phyloP scores from a whole-genome alignment of 768 basidiomycete genomes.

The Lactarius sp. region DNA sequence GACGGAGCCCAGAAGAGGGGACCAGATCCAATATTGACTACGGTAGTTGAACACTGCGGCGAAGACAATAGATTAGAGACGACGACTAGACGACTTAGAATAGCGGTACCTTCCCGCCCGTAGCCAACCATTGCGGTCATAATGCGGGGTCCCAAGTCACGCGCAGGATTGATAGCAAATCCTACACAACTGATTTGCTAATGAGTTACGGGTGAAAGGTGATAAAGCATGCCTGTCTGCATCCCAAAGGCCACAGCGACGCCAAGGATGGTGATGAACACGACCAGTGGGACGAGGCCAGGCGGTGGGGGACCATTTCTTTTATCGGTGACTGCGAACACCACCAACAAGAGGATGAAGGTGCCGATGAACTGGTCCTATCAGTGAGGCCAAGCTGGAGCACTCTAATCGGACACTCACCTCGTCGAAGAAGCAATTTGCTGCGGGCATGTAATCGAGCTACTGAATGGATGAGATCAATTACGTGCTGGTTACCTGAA shows the following conservation, averaged over 20 bases:
- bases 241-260: constrained; percentile 55
- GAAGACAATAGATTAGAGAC: not conserved
- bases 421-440: constrained; percentile 46
- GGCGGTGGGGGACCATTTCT: constrained; percentile 44
- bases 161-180: constrained; percentile 64
- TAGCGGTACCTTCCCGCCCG: not conserved
- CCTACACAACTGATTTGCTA: constrained; percentile 31
- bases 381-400: not conserved
- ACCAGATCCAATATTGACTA: too few species aligned
- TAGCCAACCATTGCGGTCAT: constrained; percentile 27
- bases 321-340: constrained; percentile 52
- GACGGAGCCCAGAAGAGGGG: too few species aligned
- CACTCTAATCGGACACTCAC: constrained; percentile 24
- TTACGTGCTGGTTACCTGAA: not conserved
- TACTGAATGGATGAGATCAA: not conserved
- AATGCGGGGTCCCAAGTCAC: constrained; percentile 65
- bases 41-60: constrained; percentile 25
- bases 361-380: constrained; percentile 44
- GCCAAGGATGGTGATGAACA: constrained; percentile 57
- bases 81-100: not conserved
- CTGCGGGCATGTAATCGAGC: constrained; percentile 38
- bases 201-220: too few species aligned
- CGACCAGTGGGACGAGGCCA: constrained; percentile 48
- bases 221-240: constrained; percentile 40
- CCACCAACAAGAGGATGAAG: constrained; percentile 47